Evolutionary conservation across 2,329 filamentous ascomycete species (phyloP).

Genomic region (Calonectria fujianensis): DNA sequence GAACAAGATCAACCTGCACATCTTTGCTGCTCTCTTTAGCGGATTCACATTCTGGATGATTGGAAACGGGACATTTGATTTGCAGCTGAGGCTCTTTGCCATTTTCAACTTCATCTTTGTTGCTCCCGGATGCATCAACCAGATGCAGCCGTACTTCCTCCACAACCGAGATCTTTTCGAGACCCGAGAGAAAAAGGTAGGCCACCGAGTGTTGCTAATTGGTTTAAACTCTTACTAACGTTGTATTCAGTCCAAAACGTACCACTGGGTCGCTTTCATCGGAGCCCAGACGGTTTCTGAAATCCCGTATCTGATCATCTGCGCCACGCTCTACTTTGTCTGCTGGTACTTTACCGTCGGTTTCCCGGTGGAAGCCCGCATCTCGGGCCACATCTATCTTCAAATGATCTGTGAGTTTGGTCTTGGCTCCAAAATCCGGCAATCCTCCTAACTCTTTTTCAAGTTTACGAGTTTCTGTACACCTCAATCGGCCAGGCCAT

Average conservation of each 20-base stretch:
- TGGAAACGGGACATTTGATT: slow-evolving; percentile 61
- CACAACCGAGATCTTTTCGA: slow-evolving; percentile 69
- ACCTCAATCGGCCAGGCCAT: slow-evolving; percentile 66
- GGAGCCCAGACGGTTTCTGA: slow-evolving; percentile 65
- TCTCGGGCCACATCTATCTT: slow-evolving; percentile 66
- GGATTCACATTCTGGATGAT: slow-evolving; percentile 71
- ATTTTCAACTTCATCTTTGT: slow-evolving; percentile 73
- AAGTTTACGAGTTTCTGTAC: slow-evolving; percentile 64
- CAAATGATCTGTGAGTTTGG: slow-evolving; percentile 69
- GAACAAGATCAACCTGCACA: slow-evolving; percentile 61
- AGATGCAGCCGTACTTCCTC: slow-evolving; percentile 68
- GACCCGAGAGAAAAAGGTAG: slow-evolving; percentile 66
- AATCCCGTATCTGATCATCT: slow-evolving; percentile 62
- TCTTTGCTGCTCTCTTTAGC: slow-evolving; percentile 67
- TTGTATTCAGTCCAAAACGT: slow-evolving; percentile 63
- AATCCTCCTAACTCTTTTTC: slow-evolving; percentile 49
- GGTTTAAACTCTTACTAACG: not conserved
- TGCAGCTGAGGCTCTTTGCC: slow-evolving; percentile 66
- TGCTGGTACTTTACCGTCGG: slow-evolving; percentile 70
- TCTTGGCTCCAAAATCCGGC: no score
- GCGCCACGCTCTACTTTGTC: slow-evolving; percentile 63
- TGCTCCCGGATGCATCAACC: slow-evolving; percentile 61
- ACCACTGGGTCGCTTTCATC: slow-evolving; percentile 71
- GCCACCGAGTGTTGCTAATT: not conserved
- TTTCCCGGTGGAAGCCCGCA: slow-evolving; percentile 60